Conservation (phyloP, 768 basidiomycete genomes). For the Trametes sanguinea region DNA sequence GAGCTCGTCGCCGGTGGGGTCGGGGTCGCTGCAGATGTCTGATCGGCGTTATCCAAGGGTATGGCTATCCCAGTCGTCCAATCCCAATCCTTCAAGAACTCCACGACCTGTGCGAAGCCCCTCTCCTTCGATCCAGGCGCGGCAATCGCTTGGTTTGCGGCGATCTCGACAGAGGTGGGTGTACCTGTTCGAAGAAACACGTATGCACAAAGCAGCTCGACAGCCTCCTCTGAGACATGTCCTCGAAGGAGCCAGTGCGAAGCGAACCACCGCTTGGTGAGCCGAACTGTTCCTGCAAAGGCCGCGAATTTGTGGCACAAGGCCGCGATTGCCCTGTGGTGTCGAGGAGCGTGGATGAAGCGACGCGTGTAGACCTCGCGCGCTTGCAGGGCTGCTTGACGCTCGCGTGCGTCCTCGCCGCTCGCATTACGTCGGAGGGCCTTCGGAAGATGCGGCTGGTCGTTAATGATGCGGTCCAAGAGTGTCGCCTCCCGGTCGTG, state of each 20-base stretch:
- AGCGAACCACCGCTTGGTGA: constrained; percentile 92
- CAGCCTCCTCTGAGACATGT: constrained; percentile 74
- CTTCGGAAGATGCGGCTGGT: constrained; percentile 37
- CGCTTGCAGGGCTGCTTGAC: constrained; percentile 57
- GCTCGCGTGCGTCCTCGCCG: constrained; percentile 42
- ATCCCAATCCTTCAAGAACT: constrained; percentile 78
- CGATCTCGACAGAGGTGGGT: constrained; percentile 30
- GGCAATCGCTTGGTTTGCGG: constrained; percentile 40
- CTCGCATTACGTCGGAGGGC: constrained; percentile 21
- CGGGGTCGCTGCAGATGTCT: constrained; percentile 26
- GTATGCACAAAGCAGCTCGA: constrained; percentile 83
- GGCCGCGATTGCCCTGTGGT: constrained; percentile 81
- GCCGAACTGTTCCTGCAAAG: constrained; percentile 81
- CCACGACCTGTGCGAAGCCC: constrained; percentile 74
- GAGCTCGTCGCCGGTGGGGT: constrained; percentile 2
- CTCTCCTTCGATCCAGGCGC: constrained; percentile 77
- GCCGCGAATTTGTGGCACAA: constrained; percentile 79
- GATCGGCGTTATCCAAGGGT: constrained; percentile 59
- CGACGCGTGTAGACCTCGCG: constrained; percentile 63
- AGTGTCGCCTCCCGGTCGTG: constrained; percentile 84
- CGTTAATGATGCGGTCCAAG: constrained; percentile 66
- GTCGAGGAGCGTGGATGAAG: constrained; percentile 79
- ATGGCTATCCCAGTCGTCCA: constrained; percentile 78
- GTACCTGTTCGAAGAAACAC: constrained; percentile 66
- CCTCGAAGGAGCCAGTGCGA: constrained; percentile 82